Evolutionary conservation across 2,329 filamentous ascomycete species (phyloP), one percentile per base, ranked within the genome.

Genomic region (Didymella segeticola): DNA sequence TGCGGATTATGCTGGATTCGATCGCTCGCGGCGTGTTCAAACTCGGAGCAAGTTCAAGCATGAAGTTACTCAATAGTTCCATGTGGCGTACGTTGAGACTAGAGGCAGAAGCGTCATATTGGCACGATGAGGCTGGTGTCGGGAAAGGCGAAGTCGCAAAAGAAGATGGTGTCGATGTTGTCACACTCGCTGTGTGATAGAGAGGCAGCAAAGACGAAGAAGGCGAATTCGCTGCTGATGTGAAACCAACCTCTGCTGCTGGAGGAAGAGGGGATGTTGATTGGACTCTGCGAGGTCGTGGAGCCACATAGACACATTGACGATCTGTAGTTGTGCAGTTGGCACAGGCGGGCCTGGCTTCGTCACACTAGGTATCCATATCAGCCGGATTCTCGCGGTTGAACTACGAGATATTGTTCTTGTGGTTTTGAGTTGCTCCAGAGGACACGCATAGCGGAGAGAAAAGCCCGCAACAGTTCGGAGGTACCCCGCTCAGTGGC

Each of bases 51-150:
- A 56, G 55, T 26, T 65, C 52, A 30, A 60, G 45, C 36, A 65
- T 54, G 36, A 66, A 66, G 17, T 63, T 51, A 33, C 33, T 59
- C 31, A 64, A 30, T 26, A 64, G 27, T 45, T 65, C 56, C 58
- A 66, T 54, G 30, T 66, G 63, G n/a, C 57, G 56, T 23, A 63
- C 36, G 33, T 62, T 65, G 22, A 64, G 29, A 30, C 30, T 34
- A 3, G 42, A 53, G 15, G 27, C 27, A 11, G 34, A 37, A 4
- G 30, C 17, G 29, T 14, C 39, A 39, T 47, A 17, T 23, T 59
- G 58, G 3, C 38, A 36, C 19, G 52, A 30, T 26, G 50, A 20
- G 22, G 43, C 43, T 33, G 56, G 48, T 23, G 46, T 48, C 10
- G 20, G 33, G 25, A 20, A 8, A 34, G 37, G 49, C 5, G 54